Percentiles rank a stretch among this genome's conserved stretches.
phyloP scores from a whole-genome alignment of 805 yeast species.

The Saccharomycopsis amapae region DNA sequence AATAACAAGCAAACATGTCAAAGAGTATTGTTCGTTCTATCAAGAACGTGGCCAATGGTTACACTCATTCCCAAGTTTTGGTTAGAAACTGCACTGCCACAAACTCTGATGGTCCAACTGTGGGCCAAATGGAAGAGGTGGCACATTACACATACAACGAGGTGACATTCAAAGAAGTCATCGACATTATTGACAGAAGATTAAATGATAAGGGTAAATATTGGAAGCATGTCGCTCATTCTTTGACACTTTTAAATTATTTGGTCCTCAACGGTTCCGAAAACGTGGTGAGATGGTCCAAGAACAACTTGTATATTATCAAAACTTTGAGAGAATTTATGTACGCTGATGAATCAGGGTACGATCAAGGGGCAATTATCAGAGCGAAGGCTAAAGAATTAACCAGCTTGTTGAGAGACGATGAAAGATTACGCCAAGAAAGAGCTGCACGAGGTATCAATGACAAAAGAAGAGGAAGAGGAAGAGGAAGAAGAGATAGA shows the following conservation, averaged over 20 bases:
- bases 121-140: slow-evolving; percentile 75
- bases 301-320: slow-evolving; percentile 78
- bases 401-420: slow-evolving; percentile 71
- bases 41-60: slow-evolving; percentile 86
- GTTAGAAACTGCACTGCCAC: slow-evolving; percentile 92
- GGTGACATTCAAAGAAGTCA: slow-evolving; percentile 75
- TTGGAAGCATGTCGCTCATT: slow-evolving; percentile 94
- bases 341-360: slow-evolving; percentile 65
- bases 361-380: slow-evolving; percentile 82
- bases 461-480: slow-evolving; percentile 21
- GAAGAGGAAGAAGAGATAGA: slow-evolving; percentile 34
- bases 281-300: slow-evolving; percentile 85
- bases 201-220: slow-evolving; percentile 93
- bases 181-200: slow-evolving; percentile 91
- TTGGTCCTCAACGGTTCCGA: slow-evolving; percentile 81
- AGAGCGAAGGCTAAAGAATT: slow-evolving; percentile 88
- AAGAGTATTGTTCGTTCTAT: slow-evolving; percentile 73
- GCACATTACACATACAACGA: slow-evolving; percentile 64
- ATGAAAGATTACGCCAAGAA: slow-evolving; percentile 69
- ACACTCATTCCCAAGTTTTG: slow-evolving; percentile 74
- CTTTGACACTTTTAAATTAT: slow-evolving; percentile 82
- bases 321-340: slow-evolving; percentile 86
- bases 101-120: slow-evolving; percentile 78
- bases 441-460: slow-evolving; percentile 36
- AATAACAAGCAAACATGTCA: slow-evolving; percentile 43